Base-by-base conservation (phyloP, 2,329 filamentous ascomycete species). In the Fusarium concolor region DNA sequence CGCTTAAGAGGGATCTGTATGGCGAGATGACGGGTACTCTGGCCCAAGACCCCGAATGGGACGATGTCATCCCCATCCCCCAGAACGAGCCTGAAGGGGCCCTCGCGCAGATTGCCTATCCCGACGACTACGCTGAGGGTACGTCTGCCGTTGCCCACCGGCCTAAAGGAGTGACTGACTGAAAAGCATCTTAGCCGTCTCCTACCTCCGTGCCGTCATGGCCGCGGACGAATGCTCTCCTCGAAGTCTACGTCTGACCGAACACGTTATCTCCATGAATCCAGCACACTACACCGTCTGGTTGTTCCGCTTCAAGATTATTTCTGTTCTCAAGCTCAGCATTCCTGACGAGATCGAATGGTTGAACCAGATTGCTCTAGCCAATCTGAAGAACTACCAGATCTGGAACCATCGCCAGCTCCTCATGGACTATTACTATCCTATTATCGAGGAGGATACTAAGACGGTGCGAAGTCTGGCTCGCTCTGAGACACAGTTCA, bases 281-380 rank as follows among this genome's bases (percentile, higher is more conserved):
- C 92, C 96, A 17, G 94, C 96, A 1, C 96, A 99, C 82, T 99
- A 99, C 82, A 99, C 96, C 17, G 95, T 98, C 65, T 99, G 96
- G 96, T 88, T 98, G 22, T 99, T 97, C 83, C 92, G 96, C 65
- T 93, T 94, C 71, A 89, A 90, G 75, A 92, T 91, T 53, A 81
- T 98, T 47, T 86, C 90, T 67, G 84, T 87, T 5, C 83, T 97
- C 26, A 79, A 86, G 46, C 85, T 90, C 46, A 82, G 89, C 55
- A 82, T 96, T 43, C 80, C 83, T 4, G 85, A 90, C 61, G 96
- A 99, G 79, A 84, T 97, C 45, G 82, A 83, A 42, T 99, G 95
- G 94, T 85, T 99, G 51, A 96, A 97, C 79, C 83, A 88, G 12
- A 89, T 96, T 28, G 92, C 95, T 12, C 83, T 97, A 52, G 85